phyloP scores from a whole-genome alignment of 208 protist species.

The Trichomonas vaginalis region DNA sequence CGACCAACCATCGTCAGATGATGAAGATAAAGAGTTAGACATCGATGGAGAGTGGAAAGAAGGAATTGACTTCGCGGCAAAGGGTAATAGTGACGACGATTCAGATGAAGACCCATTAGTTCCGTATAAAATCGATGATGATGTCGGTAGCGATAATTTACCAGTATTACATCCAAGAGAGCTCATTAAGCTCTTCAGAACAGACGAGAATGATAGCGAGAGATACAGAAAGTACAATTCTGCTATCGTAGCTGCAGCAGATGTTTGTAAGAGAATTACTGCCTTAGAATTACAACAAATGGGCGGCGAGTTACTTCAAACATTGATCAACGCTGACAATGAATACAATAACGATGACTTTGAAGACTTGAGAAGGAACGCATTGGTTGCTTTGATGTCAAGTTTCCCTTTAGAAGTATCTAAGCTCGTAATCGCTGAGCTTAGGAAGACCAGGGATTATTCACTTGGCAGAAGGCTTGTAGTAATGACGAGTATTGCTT shows the following conservation, averaged over 20 bases:
- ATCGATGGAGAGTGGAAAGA: neutral
- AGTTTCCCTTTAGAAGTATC: neutral
- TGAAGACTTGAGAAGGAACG: neutral
- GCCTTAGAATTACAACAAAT: neutral
- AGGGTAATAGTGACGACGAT: neutral
- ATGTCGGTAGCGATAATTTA: neutral
- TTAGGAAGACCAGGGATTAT: neutral
- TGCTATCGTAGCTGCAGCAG: neutral
- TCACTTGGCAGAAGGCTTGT: neutral
- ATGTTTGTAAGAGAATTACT: neutral
- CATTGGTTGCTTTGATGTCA: neutral
- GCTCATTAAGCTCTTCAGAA: neutral
- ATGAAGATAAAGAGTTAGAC: neutral
- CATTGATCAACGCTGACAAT: neutral
- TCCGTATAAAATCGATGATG: conserved; percentile 14
- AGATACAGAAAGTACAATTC: neutral
- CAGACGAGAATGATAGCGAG: neutral
- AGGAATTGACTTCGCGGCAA: neutral
- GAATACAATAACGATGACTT: conserved; percentile 1
- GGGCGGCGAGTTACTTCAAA: neutral
- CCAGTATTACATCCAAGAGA: neutral
- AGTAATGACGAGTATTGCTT: neutral
- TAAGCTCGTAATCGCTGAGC: neutral
- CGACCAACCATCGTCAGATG: neutral
- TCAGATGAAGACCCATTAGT: neutral